Evolutionary conservation across 2,329 filamentous ascomycete genomes (phyloP), one percentile per base, ranked within the genome.

Genomic region (Madurella fahalii): DNA sequence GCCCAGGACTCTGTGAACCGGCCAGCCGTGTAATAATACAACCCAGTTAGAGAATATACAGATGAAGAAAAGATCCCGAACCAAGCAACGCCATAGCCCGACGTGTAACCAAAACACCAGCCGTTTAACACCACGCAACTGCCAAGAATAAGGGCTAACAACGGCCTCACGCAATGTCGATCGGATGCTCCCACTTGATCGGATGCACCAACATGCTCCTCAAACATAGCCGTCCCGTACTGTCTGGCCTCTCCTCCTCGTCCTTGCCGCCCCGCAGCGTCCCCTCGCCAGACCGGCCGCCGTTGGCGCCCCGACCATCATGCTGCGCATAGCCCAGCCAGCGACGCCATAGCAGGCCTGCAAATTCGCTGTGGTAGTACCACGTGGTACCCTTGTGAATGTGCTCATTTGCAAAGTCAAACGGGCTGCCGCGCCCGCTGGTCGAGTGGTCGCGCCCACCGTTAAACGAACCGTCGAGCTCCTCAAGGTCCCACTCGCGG

Each of bases 331-430:
- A 83, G 0, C 80, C 80, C 44, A 94, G 72, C 90, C 90, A 95
- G 43, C 89, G 77, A 48, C 87, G 79, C 82, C 90, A 95, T 61
- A 95, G 67, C n/a, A 86, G 81, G 4, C 85, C 81, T 1, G 88
- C 84, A 65, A 94, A 95, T 47, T 85, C 81, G 18, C 85, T 85
- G 63, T 90, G 87, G 70, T 90, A 95, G 70, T 93, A 95, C 88
- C 89, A 95, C 43, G 81, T 90, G 42, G 85, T 86, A 13, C 90
- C 89, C 63, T 83, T 82, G 74, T 93, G 90, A 69, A 92, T 92
- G 69, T 90, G 88, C 71, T 95, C 90, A 50, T 90, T 84, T 60
- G 81, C 78, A 17, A 78, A 64, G 53, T 85, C 83, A 62, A 87
- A 90, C 7, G 88, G 79, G 40, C 83, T 86, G 37, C 86, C 84